Evolutionary conservation across 192 early-diverging fungal genomes (phyloP).

Genomic region (Allomyces macrogynus): DNA sequence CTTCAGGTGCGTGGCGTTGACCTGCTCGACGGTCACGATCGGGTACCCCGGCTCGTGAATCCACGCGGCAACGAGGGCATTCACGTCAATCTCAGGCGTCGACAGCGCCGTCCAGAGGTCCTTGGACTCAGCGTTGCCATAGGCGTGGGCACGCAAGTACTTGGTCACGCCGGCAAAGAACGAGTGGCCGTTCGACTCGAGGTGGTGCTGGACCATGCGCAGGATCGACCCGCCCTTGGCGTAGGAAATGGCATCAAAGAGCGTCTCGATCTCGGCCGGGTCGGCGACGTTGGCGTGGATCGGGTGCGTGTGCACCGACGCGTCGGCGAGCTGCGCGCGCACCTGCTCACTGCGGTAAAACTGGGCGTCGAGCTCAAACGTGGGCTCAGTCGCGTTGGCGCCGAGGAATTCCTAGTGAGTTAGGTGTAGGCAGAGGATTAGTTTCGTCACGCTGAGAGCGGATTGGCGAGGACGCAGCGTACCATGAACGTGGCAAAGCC

Average conservation of each 20-base stretch:
- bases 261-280: constrained; percentile 63
- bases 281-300: background rate
- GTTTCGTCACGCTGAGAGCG: too few relatives aligned
- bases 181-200: constrained; percentile 28
- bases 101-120: constrained; percentile 74
- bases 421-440: too few relatives aligned
- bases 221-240: constrained; percentile 87
- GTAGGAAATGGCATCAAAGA: constrained; percentile 85
- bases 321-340: background rate
- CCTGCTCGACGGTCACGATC: too few relatives aligned
- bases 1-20: too few relatives aligned
- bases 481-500: constrained; percentile 11
- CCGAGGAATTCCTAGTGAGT: background rate
- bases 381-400: background rate
- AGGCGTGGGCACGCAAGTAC: constrained; percentile 68
- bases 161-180: constrained; percentile 47
- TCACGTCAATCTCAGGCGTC: constrained; percentile 41
- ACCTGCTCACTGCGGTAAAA: background rate
- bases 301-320: background rate
- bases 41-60: constrained; percentile 26
- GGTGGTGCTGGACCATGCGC: constrained; percentile 65
- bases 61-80: constrained; percentile 69
- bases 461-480: too few relatives aligned
- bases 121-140: constrained; percentile 60
- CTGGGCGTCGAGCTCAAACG: background rate